Evolutionary conservation across 371 early-diverging fungal species (phyloP).

Genomic region (Chytridium lagenaria): DNA sequence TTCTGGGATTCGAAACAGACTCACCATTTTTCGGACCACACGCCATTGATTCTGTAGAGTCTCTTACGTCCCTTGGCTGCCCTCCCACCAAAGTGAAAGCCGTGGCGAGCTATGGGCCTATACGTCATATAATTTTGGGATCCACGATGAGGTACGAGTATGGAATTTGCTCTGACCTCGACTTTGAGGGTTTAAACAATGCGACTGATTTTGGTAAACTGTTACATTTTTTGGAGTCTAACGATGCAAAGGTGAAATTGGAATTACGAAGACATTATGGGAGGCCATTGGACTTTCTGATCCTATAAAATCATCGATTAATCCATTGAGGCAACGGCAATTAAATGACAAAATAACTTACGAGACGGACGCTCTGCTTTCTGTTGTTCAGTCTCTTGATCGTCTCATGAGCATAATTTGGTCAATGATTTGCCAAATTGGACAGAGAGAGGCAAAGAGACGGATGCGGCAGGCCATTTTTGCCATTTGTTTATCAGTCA

Average conservation of each 20-base stretch:
- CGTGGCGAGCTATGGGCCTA: not conserved
- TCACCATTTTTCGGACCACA: not conserved
- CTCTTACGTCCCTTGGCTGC: not conserved
- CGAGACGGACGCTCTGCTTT: not conserved
- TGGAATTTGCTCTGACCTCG: not conserved
- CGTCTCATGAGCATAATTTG: not conserved
- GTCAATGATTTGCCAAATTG: no score
- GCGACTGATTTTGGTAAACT: not conserved
- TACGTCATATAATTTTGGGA: not conserved
- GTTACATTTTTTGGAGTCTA: not conserved
- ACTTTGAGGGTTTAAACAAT: not conserved
- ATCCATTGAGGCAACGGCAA: not conserved
- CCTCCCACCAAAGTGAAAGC: not conserved
- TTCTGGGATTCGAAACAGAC: not conserved
- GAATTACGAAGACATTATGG: not conserved
- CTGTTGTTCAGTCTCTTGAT: not conserved
- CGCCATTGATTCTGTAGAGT: not conserved
- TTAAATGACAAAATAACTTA: not conserved
- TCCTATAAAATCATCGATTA: not conserved
- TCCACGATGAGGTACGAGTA: not conserved
- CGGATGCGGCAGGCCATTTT: not conserved
- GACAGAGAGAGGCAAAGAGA: not conserved
- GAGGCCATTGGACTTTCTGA: not conserved
- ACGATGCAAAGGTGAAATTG: not conserved
- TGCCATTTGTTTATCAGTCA: conserved; percentile 1